Base-by-base conservation (phyloP, 306 rosid genomes). In the Quercus cerris region DNA sequence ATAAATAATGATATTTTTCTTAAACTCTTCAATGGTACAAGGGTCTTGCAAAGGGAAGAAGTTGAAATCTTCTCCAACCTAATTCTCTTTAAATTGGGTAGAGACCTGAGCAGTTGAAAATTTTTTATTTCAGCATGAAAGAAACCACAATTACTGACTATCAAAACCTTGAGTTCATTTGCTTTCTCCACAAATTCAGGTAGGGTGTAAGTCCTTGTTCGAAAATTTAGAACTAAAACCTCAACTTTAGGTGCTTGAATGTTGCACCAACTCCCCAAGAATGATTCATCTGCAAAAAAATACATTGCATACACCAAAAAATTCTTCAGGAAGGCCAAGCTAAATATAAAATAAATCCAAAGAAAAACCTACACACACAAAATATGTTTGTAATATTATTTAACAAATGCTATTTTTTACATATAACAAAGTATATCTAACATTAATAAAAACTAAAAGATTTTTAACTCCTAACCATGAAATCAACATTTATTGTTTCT, bases 201-300 rank as follows among this genome's bases (percentile, higher is more conserved):
- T 9, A 84, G 56, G 62, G 11, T 57, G 52, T 84, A 71, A 6
- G 81, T 58, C 71, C 31, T 12, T 9, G 78, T 22, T n/a, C 31
- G 75, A 54, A 80, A 63, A 80, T 85, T 80, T 9, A 87, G 77
- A 46, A 84, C 71, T 27, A 87, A 67, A 46, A 82, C 88, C 81
- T 84, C 81, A 20, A 71, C 85, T 14, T 77, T n/a, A 0, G 86
- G 67, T 7, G 79, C 71, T 52, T 73, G 63, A 70, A 81, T 62
- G 74, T 84, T 13, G 22, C 13, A 71, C 87, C 79, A 66, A 13
- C 77, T 54, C 44, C 75, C 19, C 22, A 78, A 74, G 27, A 79
- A 79, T 9, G 0, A n/a, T 71, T 59, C 81, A 44, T 82, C 90
- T 87, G 85, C 74, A 82, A 76, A 75, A n/a, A 23, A 73, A 33